Percentiles rank a stretch among this genome's conserved stretches.
Evolutionary conservation across 768 basidiomycete species (phyloP).

Genomic region (Tulasnella sp.): DNA sequence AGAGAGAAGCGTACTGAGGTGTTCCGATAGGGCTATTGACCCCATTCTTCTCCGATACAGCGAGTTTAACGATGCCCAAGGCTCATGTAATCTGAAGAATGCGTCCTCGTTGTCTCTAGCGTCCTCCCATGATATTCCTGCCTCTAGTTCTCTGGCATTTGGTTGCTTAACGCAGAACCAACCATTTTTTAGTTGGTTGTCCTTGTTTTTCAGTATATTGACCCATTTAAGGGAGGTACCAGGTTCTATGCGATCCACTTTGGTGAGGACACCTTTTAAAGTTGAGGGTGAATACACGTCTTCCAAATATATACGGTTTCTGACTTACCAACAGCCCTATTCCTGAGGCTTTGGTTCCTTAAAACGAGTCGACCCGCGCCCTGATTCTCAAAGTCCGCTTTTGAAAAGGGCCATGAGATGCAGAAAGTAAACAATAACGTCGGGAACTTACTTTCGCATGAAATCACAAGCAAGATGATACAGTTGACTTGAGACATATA

Average conservation of each 20-base stretch:
- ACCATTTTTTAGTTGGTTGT: constrained; percentile 37
- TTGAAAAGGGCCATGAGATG: background rate
- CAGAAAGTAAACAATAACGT: background rate
- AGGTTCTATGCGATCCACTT: constrained; percentile 51
- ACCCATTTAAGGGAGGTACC: constrained; percentile 49
- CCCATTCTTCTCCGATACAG: background rate
- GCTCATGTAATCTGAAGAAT: constrained; percentile 33
- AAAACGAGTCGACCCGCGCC: constrained; percentile 54
- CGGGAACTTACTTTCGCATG: constrained; percentile 14
- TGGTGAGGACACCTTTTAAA: constrained; percentile 51
- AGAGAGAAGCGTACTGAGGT: background rate
- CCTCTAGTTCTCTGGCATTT: constrained; percentile 36
- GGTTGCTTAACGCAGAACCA: constrained; percentile 52
- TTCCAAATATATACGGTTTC: too few relatives aligned
- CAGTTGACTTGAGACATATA: constrained; percentile 8
- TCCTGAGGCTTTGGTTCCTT: constrained; percentile 44
- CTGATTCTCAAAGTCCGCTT: constrained; percentile 73
- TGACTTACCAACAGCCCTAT: constrained; percentile 52
- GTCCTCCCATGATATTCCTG: constrained; percentile 43
- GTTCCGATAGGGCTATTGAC: background rate
- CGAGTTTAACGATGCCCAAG: constrained; percentile 13
- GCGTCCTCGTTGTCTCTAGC: constrained; percentile 44
- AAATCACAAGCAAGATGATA: constrained; percentile 15
- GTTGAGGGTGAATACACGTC: too few relatives aligned
- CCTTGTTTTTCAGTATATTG: constrained; percentile 15